Conservation (phyloP, 768 basidiomycete species). For the Brasilioporus rufonigricans region DNA sequence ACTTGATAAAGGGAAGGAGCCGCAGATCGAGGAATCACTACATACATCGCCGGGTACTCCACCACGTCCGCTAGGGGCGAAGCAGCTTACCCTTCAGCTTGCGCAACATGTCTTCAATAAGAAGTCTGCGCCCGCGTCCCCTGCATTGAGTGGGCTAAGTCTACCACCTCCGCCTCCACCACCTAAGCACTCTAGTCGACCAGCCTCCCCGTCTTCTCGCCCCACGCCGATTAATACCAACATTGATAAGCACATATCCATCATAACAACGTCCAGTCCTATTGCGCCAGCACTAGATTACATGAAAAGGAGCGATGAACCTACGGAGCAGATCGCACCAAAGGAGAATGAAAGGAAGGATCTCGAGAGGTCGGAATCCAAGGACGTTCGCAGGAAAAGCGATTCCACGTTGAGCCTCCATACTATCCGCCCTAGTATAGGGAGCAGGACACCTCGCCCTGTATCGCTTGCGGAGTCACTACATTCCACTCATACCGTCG, state of each 20-base stretch:
- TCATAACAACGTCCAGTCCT: conserved; percentile 52
- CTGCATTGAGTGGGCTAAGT: conserved; percentile 30
- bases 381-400: conserved; percentile 78
- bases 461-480: conserved; percentile 78
- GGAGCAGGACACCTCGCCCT: conserved; percentile 58
- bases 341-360: conserved; percentile 32
- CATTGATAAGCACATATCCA: conserved; percentile 44
- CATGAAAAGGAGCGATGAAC: conserved; percentile 43
- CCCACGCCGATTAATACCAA: conserved; percentile 21
- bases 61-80: conserved; percentile 28
- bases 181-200: conserved; percentile 34
- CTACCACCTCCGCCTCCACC: conserved; percentile 38
- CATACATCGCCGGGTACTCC: conserved; percentile 8
- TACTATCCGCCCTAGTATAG: conserved; percentile 60
- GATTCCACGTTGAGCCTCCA: conserved; percentile 79
- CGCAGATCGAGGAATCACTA: conserved; percentile 17
- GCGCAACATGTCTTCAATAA: conserved; percentile 48
- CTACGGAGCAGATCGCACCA: conserved; percentile 17
- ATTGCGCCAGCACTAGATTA: conserved; percentile 59
- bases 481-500: conserved; percentile 70
- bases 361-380: conserved; percentile 40
- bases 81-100: conserved; percentile 40
- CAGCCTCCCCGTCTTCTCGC: conserved; percentile 20
- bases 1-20: conserved; percentile 21
- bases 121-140: conserved; percentile 34